Conservation (phyloP, 129 eudicot genomes). For the Scalesia atractyloides region DNA sequence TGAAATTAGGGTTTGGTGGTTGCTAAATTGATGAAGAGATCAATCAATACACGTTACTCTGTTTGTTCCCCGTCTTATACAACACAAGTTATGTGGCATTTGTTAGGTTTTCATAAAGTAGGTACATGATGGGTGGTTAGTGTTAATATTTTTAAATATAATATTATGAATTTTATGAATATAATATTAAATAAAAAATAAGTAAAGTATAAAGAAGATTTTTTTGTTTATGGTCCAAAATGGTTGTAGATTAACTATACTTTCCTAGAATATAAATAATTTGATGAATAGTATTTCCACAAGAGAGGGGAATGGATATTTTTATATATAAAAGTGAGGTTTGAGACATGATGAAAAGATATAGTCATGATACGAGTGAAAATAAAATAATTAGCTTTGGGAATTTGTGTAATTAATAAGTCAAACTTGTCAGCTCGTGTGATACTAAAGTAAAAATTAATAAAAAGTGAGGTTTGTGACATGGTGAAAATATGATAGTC, state of each 20-base stretch:
- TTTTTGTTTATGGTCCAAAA: background rate
- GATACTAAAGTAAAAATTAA: too few relatives aligned
- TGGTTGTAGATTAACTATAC: background rate
- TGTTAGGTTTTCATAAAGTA: constrained; percentile 38
- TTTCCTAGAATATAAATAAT: background rate
- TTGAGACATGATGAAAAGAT: too few relatives aligned
- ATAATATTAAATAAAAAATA: background rate
- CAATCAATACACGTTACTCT: constrained; percentile 37
- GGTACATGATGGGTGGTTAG: constrained; percentile 13
- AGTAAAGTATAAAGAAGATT: background rate
- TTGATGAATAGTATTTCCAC: background rate
- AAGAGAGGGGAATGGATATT: background rate
- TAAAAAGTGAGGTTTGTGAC: too few relatives aligned
- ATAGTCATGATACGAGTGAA: too few relatives aligned
- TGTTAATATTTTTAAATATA: background rate
- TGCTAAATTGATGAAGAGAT: constrained; percentile 18
- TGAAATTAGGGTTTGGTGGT: constrained; percentile 7
- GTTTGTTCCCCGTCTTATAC: constrained; percentile 25
- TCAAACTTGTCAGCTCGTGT: too few relatives aligned
- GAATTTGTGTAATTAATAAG: too few relatives aligned
- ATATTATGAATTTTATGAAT: background rate
- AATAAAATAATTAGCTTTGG: too few relatives aligned
- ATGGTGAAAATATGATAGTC: too few relatives aligned
- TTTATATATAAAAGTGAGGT: too few relatives aligned
- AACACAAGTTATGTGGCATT: constrained; percentile 22